These are phyloP conservation scores for Alternaria incomplexa DNA, from an alignment of 2,329 filamentous ascomycete genomes.

Conservation along the genomic window DNA sequence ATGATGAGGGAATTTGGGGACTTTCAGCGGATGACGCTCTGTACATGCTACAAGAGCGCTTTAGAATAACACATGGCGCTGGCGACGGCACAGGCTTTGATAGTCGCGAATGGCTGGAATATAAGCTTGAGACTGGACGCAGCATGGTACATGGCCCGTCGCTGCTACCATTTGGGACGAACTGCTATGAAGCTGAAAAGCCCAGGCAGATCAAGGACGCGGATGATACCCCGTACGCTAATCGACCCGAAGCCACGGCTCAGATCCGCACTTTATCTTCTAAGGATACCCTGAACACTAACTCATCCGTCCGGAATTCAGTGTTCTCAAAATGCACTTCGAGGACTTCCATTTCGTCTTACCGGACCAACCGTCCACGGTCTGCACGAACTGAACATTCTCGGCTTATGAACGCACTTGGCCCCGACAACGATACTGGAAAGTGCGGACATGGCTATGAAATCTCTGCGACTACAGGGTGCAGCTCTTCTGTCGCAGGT, in stretches of 20 bases:
- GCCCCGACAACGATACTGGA: background rate
- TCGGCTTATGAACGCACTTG: background rate
- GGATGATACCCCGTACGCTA: background rate
- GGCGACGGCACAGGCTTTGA: background rate
- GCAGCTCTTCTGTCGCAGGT: background rate
- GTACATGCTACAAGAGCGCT: background rate
- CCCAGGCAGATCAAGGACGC: background rate
- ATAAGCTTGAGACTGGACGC: background rate
- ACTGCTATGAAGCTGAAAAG: background rate
- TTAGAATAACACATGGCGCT: background rate
- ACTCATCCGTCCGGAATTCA: background rate
- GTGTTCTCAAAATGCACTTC: slow-evolving; percentile 4
- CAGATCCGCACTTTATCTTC: background rate
- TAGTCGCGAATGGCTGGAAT: background rate
- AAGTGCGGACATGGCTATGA: background rate
- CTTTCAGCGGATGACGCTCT: background rate
- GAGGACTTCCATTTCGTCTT: slow-evolving; percentile 4
- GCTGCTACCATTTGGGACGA: background rate
- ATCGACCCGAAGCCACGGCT: background rate
- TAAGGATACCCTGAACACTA: background rate
- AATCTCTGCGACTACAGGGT: background rate
- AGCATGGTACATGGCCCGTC: background rate
- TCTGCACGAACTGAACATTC: background rate
- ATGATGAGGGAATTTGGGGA: background rate
- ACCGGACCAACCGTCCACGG: background rate